A percentile compares a stretch with the other conserved stretches of the same genome.
phyloP scores from a whole-genome alignment of 306 rosid species.

The Vachellia pachyceras region DNA sequence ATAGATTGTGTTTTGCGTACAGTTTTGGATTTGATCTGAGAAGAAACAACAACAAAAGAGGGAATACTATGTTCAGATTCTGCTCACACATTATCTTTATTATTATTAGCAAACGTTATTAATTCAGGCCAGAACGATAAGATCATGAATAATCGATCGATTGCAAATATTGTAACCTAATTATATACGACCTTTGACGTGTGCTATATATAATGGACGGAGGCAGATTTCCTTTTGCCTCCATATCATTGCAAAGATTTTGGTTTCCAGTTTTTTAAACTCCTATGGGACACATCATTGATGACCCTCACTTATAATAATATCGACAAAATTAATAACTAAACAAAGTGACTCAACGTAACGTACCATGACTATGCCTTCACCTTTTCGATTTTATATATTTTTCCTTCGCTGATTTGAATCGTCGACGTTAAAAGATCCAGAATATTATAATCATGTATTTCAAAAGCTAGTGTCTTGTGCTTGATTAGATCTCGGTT shows the following conservation, averaged over 20 bases:
- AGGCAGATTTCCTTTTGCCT: background rate
- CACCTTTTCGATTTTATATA: background rate
- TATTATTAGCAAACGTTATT: background rate
- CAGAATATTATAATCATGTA: background rate
- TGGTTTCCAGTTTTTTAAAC: background rate
- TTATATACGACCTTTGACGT: background rate
- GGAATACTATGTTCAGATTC: constrained; percentile 4
- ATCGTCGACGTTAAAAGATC: background rate
- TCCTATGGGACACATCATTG: background rate
- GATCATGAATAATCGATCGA: background rate
- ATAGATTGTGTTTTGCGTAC: background rate
- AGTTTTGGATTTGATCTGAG: background rate
- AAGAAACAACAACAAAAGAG: background rate
- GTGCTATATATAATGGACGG: background rate
- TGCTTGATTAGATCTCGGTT: background rate
- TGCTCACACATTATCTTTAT: background rate
- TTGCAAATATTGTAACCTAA: background rate
- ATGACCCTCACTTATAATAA: background rate
- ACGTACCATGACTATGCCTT: background rate
- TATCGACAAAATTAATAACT: background rate
- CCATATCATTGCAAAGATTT: constrained; percentile 20
- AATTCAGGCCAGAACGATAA: background rate
- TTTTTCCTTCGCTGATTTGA: background rate
- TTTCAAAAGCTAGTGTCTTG: background rate
- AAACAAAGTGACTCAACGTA: background rate